Conservation (phyloP, 768 basidiomycete species). For the Mycena haematopus region DNA sequence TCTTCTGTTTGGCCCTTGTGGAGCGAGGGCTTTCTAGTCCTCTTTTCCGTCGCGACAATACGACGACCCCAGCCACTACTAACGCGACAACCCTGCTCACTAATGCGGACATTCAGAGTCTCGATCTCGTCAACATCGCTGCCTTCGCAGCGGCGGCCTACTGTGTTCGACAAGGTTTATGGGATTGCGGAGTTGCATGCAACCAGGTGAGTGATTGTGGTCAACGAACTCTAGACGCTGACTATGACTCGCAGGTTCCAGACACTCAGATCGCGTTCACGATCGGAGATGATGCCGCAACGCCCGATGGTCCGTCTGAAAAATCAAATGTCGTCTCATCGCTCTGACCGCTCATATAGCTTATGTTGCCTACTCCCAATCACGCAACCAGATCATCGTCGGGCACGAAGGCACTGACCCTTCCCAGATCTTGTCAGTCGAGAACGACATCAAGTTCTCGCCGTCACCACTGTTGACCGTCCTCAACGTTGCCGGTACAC, state of each 20-base stretch:
- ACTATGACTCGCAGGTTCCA: conserved; percentile 1
- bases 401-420: conserved; percentile 20
- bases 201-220: background rate
- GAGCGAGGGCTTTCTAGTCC: conserved; percentile 15
- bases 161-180: conserved; percentile 11
- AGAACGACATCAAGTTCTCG: conserved; percentile 10
- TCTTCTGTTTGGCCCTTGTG: conserved; percentile 12
- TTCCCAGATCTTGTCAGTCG: conserved; percentile 6
- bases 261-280: conserved; percentile 17
- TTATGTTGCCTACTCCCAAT: conserved; percentile 17
- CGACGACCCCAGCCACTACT: background rate
- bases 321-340: background rate
- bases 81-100: background rate
- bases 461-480: conserved; percentile 12
- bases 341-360: background rate
- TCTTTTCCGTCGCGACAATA: conserved; percentile 9
- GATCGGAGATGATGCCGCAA: conserved; percentile 16
- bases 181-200: conserved; percentile 15
- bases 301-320: conserved; percentile 10
- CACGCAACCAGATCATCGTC: conserved; percentile 20
- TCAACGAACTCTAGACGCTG: background rate
- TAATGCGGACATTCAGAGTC: conserved; percentile 7
- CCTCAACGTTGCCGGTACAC: conserved; percentile 15
- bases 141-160: conserved; percentile 19
- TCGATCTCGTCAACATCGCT: conserved; percentile 14